Conservation (phyloP, 495 filamentous ascomycete species). For the Penicillium roqueforti region DNA sequence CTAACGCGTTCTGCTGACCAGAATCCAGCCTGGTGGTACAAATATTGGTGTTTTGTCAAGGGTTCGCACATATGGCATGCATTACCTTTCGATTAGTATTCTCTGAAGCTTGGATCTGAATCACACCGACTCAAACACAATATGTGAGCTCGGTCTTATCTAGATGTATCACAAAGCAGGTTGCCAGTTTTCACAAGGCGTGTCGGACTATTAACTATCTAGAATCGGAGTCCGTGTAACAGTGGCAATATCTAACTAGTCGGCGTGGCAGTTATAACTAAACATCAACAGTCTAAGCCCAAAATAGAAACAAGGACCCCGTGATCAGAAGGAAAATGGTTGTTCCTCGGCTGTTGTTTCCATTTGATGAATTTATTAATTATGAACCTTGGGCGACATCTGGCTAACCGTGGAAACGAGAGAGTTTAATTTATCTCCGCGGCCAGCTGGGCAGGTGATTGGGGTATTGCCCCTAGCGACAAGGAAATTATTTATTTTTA, state of each 20-base stretch:
- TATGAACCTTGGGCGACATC: not conserved
- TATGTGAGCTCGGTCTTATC: not conserved
- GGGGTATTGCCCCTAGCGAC: conserved; percentile 21
- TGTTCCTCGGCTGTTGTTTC: conserved; percentile 13
- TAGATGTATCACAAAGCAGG: not conserved
- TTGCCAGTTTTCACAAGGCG: not conserved
- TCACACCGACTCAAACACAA: not conserved
- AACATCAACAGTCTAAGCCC: not conserved
- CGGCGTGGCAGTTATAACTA: conserved; percentile 6
- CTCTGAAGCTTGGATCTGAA: too few species aligned
- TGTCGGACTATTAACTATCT: too few species aligned
- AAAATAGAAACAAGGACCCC: conserved; percentile 4
- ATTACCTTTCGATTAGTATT: not conserved
- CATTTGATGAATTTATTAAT: not conserved
- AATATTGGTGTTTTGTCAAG: not conserved
- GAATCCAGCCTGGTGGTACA: not conserved
- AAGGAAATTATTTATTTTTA: not conserved
- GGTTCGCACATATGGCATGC: not conserved
- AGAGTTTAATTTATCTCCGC: conserved; percentile 3
- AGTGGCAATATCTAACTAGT: not conserved
- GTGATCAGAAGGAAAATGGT: conserved; percentile 9
- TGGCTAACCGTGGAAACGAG: not conserved
- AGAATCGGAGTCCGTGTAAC: not conserved
- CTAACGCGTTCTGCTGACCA: not conserved
- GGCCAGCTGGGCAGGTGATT: too few species aligned